These are phyloP conservation scores for Ensete ventricosum DNA, from an alignment of 176 grass and related monocot species.

Conservation along the genomic window DNA sequence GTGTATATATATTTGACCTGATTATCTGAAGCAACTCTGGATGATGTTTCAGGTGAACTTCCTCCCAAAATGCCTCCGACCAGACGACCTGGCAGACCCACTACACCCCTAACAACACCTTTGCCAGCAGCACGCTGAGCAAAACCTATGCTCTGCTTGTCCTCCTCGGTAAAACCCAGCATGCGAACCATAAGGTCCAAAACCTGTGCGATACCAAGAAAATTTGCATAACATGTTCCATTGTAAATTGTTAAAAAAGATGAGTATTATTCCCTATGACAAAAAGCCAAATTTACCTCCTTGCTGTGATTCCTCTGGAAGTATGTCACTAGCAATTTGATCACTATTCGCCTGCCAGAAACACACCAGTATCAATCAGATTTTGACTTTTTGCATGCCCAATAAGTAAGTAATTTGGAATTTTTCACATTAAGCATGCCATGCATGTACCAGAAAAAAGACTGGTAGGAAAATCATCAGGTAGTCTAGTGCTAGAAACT, in stretches of 20 bases:
- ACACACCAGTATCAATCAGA: neutral
- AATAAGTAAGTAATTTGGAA: neutral
- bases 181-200: conserved; percentile 89
- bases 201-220: conserved; percentile 33
- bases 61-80: conserved; percentile 76
- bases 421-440: no score
- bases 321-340: conserved; percentile 87
- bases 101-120: conserved; percentile 73
- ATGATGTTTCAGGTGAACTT: conserved; percentile 33
- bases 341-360: conserved; percentile 75
- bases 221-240: no score
- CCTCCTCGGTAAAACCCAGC: conserved; percentile 93
- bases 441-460: no score
- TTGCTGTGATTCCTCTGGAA: conserved; percentile 92
- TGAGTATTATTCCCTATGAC: neutral
- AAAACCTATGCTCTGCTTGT: conserved; percentile 80
- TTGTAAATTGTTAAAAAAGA: neutral
- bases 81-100: conserved; percentile 69
- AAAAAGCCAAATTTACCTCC: conserved; percentile 37
- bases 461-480: no score
- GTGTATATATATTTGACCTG: conserved; percentile 32
- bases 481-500: no score
- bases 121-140: conserved; percentile 66
- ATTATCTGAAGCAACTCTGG: conserved; percentile 30
- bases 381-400: neutral